phyloP scores from a whole-genome alignment of 495 filamentous ascomycete genomes.

The Annulohypoxylon maeteangense region DNA sequence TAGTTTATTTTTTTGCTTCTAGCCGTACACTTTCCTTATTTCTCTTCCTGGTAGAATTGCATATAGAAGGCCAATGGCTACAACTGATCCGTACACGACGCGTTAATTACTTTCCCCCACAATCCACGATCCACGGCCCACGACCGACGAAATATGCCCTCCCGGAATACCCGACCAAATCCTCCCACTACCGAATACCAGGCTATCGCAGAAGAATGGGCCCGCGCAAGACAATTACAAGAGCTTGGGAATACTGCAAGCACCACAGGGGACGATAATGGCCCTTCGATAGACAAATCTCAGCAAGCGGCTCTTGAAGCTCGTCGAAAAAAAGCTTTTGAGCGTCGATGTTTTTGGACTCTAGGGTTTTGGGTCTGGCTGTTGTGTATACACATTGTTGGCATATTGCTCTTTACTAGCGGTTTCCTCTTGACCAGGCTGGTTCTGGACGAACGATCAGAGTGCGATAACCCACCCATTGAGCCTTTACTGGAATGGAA shows the following conservation, averaged over 20 bases:
- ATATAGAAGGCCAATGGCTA: slow-evolving; percentile 43
- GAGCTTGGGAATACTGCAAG: slow-evolving; percentile 45
- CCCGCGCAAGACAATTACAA: slow-evolving; percentile 59
- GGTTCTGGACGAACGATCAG: slow-evolving; percentile 88
- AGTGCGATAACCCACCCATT: slow-evolving; percentile 77
- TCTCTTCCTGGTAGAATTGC: slow-evolving; percentile 11
- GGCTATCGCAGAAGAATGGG: slow-evolving; percentile 57
- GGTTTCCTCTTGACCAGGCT: slow-evolving; percentile 96
- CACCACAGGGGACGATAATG: slow-evolving; percentile 23
- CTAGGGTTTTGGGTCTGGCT: slow-evolving; percentile 64
- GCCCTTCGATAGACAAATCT: slow-evolving; percentile 40
- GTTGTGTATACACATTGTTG: slow-evolving; percentile 76
- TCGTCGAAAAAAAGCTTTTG: slow-evolving; percentile 54
- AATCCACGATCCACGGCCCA: neutral
- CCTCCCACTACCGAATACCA: slow-evolving; percentile 51
- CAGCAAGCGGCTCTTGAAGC: slow-evolving; percentile 54
- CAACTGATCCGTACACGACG: slow-evolving; percentile 26
- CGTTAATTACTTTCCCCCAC: slow-evolving; percentile 21
- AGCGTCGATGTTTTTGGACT: slow-evolving; percentile 60
- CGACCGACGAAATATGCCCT: slow-evolving; percentile 36
- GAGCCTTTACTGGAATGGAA: slow-evolving; percentile 52
- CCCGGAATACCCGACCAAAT: slow-evolving; percentile 41
- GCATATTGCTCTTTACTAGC: slow-evolving; percentile 91
- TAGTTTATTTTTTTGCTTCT: slow-evolving; percentile 26
- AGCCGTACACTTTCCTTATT: slow-evolving; percentile 19